phyloP scores from a whole-genome alignment of 1,284 basidiomycete species.

The Ustilago loliicola region DNA sequence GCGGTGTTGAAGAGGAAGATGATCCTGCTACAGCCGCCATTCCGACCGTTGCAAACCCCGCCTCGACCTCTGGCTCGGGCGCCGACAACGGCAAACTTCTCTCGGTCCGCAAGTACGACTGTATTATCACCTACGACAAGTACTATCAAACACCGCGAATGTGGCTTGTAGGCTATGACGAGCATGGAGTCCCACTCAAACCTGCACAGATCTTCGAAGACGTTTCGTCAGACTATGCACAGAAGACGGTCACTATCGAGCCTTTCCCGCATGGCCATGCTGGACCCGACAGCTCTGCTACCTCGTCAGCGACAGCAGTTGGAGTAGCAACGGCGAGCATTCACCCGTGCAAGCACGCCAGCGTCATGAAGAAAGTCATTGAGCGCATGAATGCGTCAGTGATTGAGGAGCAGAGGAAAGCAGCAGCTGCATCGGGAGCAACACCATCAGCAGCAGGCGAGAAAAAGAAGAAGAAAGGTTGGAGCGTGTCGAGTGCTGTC shows the following conservation, averaged over 20 bases:
- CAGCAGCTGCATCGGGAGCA: slow-evolving; percentile 35
- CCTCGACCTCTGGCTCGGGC: slow-evolving; percentile 68
- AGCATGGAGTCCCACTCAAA: slow-evolving; percentile 65
- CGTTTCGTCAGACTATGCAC: slow-evolving; percentile 94
- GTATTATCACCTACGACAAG: slow-evolving; percentile 99
- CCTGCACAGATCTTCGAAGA: slow-evolving; percentile 96
- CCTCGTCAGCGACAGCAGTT: slow-evolving; percentile 16
- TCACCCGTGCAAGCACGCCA: slow-evolving; percentile 98
- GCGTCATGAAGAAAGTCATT: slow-evolving; percentile 99
- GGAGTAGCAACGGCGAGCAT: slow-evolving; percentile 76
- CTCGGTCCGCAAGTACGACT: slow-evolving; percentile 97
- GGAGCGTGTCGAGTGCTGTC: slow-evolving; percentile 80
- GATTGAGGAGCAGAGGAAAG: slow-evolving; percentile 72
- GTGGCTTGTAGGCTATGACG: slow-evolving; percentile 70
- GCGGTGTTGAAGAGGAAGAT: slow-evolving; percentile 62
- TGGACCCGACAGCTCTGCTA: slow-evolving; percentile 41
- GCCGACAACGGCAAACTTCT: slow-evolving; percentile 78
- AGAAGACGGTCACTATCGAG: slow-evolving; percentile 99
- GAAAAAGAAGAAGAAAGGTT: slow-evolving; percentile 79
- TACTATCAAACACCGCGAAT: slow-evolving; percentile 68
- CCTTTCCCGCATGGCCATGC: slow-evolving; percentile 92
- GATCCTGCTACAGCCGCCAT: slow-evolving; percentile 65
- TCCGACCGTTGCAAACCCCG: slow-evolving; percentile 10
- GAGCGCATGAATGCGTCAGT: slow-evolving; percentile 88
- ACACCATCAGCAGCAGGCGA: slow-evolving; percentile 65